phyloP scores from a whole-genome alignment of 2,329 filamentous ascomycete species.

The Epichloe sp. region DNA sequence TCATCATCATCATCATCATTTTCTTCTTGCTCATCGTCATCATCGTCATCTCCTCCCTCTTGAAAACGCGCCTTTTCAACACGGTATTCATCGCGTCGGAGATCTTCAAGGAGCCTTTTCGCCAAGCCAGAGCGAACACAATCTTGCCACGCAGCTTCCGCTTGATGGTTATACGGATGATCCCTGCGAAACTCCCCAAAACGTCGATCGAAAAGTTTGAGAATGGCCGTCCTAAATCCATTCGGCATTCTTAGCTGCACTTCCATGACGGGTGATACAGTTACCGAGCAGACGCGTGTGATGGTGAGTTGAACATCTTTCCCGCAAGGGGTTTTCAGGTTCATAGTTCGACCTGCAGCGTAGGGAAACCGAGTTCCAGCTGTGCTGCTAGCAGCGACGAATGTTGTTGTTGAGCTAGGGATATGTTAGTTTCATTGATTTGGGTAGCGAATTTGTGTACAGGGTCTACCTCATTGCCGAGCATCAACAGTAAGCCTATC shows the following conservation, averaged over 20 bases:
- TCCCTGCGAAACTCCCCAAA: conserved; percentile 2
- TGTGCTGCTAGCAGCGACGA: not conserved
- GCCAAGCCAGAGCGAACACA: conserved; percentile 7
- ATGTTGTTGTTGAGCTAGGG: conserved; percentile 1
- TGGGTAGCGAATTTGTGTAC: not conserved
- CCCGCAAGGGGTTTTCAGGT: conserved; percentile 2
- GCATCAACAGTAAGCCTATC: not conserved
- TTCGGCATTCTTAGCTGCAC: conserved; percentile 1
- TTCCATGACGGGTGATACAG: conserved; percentile 5
- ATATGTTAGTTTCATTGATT: not conserved
- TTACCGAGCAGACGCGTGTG: conserved; percentile 3
- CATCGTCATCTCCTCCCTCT: conserved; percentile 1
- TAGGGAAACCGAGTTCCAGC: conserved; percentile 6
- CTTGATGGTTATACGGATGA: conserved; percentile 4
- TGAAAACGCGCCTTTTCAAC: conserved; percentile 1
- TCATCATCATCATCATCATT: no score
- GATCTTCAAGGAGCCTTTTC: conserved; percentile 1
- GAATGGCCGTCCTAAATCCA: conserved; percentile 2
- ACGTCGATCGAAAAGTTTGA: conserved; percentile 7
- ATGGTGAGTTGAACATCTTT: conserved; percentile 4
- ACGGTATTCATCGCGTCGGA: not conserved
- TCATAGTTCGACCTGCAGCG: conserved; percentile 4
- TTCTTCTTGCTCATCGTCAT: not conserved
- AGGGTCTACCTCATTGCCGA: conserved; percentile 1
- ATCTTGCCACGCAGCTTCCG: conserved; percentile 5